Conservation (phyloP, 2,329 filamentous ascomycete species). For the Colletotrichum lupini region DNA sequence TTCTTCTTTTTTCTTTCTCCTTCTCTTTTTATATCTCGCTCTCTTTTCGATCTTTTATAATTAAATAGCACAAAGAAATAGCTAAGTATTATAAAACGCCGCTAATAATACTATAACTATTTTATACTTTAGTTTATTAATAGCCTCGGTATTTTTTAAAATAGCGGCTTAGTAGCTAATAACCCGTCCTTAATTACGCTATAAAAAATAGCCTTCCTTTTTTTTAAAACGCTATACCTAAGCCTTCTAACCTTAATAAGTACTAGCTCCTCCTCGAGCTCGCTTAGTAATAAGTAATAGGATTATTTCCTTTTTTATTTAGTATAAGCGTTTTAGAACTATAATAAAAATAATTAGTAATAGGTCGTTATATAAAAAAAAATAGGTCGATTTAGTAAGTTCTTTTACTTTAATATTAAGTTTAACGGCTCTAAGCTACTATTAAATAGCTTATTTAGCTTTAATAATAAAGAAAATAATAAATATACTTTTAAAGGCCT, state of each 20-base stretch:
- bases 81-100: neutral
- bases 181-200: constrained; percentile 38
- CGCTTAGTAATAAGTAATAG: neutral
- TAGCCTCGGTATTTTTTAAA: neutral
- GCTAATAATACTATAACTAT: constrained; percentile 1
- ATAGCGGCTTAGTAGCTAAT: constrained; percentile 37
- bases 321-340: constrained; percentile 23
- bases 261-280: constrained; percentile 24
- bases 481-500: constrained; percentile 3
- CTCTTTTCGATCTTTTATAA: neutral
- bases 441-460: constrained; percentile 10
- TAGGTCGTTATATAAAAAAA: constrained; percentile 32
- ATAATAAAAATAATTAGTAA: constrained; percentile 29
- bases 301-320: constrained; percentile 1
- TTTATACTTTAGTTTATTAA: constrained; percentile 24
- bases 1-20: too few species aligned
- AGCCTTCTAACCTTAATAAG: constrained; percentile 38
- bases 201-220: constrained; percentile 31
- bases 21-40: too few species aligned
- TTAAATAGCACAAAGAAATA: neutral
- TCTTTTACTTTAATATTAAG: constrained; percentile 10
- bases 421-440: neutral
- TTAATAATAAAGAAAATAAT: neutral
- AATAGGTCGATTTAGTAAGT: constrained; percentile 11
- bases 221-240: constrained; percentile 26